Percentiles rank a stretch among this genome's conserved stretches.
These are phyloP conservation scores for Drechslerella coelobrocha DNA, from an alignment of 2,329 filamentous ascomycete species.

Conservation along the genomic window DNA sequence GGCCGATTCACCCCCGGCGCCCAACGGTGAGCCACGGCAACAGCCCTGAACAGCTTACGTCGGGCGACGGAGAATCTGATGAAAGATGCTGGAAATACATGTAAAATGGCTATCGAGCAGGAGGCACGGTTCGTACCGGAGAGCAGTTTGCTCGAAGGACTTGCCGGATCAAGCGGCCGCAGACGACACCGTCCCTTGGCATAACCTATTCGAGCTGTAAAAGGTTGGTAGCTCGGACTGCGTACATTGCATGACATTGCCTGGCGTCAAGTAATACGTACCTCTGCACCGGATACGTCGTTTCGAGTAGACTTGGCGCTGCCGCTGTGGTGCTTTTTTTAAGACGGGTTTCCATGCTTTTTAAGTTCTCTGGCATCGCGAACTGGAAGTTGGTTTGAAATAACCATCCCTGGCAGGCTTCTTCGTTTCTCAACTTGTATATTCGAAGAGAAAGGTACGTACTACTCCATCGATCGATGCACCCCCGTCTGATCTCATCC, in stretches of 20 bases:
- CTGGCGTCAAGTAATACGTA: background rate
- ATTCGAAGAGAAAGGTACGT: background rate
- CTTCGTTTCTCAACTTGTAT: background rate
- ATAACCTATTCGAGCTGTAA: background rate
- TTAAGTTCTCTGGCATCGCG: too few relatives aligned
- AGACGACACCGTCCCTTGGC: background rate
- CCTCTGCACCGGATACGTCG: conserved; percentile 2
- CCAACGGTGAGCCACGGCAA: background rate
- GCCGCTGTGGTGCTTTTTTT: conserved; percentile 27
- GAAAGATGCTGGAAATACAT: background rate
- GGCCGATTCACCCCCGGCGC: background rate
- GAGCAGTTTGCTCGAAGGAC: background rate
- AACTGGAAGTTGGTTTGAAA: too few relatives aligned
- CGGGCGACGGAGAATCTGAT: background rate
- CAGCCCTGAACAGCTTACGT: background rate
- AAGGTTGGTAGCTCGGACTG: background rate
- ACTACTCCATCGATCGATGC: background rate
- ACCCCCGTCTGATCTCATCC: conserved; percentile 23
- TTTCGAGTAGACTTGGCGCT: background rate
- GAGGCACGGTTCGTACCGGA: too few relatives aligned
- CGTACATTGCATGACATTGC: conserved; percentile 1
- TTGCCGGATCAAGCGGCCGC: background rate
- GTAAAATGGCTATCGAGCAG: background rate
- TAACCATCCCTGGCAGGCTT: too few relatives aligned
- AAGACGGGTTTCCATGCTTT: too few relatives aligned